A percentile compares a stretch with the other conserved stretches of the same genome.
phyloP scores from a whole-genome alignment of 2,329 filamentous ascomycete species.

The Septoria linicola region DNA sequence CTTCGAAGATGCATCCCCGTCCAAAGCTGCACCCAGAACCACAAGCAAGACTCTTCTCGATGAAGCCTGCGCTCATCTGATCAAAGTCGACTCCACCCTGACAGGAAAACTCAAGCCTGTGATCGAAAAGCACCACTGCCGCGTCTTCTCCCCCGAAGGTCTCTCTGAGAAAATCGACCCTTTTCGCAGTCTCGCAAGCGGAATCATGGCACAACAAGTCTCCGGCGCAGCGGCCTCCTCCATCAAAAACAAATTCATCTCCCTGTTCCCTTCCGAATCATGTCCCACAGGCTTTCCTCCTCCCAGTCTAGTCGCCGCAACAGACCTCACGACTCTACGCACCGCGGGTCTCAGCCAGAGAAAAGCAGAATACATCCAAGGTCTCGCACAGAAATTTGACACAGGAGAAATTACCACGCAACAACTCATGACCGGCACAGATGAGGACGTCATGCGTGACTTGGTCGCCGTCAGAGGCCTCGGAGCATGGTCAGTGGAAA shows the following conservation, averaged over 20 bases:
- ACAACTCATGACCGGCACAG: conserved; percentile 73
- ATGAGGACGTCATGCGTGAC: conserved; percentile 80
- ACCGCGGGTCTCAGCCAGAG: conserved; percentile 87
- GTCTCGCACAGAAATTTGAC: conserved; percentile 77
- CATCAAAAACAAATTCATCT: conserved; percentile 82
- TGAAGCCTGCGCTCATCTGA: conserved; percentile 71
- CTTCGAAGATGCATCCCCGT: conserved; percentile 41
- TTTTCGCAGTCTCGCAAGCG: conserved; percentile 76
- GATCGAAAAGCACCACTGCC: conserved; percentile 73
- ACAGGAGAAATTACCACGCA: conserved; percentile 71
- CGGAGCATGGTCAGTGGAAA: conserved; percentile 90
- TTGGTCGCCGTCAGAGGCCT: conserved; percentile 83
- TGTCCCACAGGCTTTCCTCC: conserved; percentile 62
- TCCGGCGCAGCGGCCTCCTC: conserved; percentile 86
- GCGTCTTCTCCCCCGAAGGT: conserved; percentile 75
- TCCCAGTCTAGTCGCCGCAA: conserved; percentile 68
- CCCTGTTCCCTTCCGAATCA: conserved; percentile 57
- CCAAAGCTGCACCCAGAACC: conserved; percentile 36
- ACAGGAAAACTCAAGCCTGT: conserved; percentile 62
- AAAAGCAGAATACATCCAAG: conserved; percentile 92
- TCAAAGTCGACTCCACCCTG: conserved; percentile 61
- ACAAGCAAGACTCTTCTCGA: conserved; percentile 63
- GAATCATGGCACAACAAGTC: conserved; percentile 95
- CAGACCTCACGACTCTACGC: conserved; percentile 66
- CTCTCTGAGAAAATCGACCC: conserved; percentile 85